Evolutionary conservation across 2,329 filamentous ascomycete genomes (phyloP), one percentile per base, ranked within the genome.

Genomic region (Scleromitrula shiraiana): DNA sequence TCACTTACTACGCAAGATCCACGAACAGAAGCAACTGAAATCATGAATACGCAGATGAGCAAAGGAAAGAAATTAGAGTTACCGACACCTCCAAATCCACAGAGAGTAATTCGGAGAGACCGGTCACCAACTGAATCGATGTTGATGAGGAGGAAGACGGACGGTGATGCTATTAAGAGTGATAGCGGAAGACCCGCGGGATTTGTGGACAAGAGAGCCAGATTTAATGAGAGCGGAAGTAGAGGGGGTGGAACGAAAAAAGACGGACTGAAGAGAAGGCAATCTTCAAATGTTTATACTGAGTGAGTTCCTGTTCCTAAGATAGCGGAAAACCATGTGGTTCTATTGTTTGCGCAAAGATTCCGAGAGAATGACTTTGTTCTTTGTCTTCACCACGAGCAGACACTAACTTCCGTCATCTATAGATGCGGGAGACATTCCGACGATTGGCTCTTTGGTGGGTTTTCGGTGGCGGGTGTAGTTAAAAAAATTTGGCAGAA

Each of bases 381-480:
- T 7, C 26, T 29, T 29, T 7, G 7, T 29, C 26, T 12, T 7
- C 26, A 7, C 7, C 7, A 29, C 7, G 26, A 29, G 26, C 12
- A 7, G 22, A 6, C 23, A 19, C 44, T 47, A 14, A 47, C 44
- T 22, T 36, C 20, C 10, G 20, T 17, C 7, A 7, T 14, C 3
- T 27, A 17, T 26, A 47, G 44, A 24, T 47, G 51, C 35, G 51
- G 51, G 12, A 40, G 51, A 42, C 51, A 53, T 46, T 44, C 48
- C 9, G 39, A 53, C 27, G 51, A 51, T 5, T 53, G 51, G 51
- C 17, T 53, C 10, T 53, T 53, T n/a, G 49, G 51, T 5, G 49
- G 49, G 6, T 44, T 51, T 14, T 44, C 51, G 4, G 15, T 50
- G 7, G 22, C 40, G 2, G 36, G 35, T 15, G 41, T 20, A 35